Conservation (phyloP, 177 flowering plant species). For the Telopea speciosissima region DNA sequence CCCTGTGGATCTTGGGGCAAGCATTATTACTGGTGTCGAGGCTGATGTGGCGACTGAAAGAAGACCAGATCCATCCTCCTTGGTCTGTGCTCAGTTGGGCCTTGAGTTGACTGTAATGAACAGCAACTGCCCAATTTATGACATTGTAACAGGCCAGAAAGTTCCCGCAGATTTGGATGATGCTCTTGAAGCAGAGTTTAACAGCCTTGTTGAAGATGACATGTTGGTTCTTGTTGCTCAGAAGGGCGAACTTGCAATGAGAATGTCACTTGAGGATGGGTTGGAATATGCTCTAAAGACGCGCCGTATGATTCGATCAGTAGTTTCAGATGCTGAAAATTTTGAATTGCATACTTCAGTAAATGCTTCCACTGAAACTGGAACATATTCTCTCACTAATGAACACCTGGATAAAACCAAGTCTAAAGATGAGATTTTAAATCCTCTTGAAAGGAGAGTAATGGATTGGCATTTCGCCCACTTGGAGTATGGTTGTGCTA, state of each 20-base stretch:
- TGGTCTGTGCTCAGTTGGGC: constrained; percentile 91
- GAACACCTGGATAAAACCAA: constrained; percentile 12
- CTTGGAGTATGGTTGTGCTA: constrained; percentile 98
- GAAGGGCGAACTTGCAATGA: constrained; percentile 72
- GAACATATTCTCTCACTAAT: constrained; percentile 13
- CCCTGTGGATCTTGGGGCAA: constrained; percentile 99
- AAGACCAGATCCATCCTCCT: constrained; percentile 94
- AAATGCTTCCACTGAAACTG: constrained; percentile 22
- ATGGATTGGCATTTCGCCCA: constrained; percentile 99
- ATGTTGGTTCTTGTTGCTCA: constrained; percentile 86
- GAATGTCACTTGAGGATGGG: constrained; percentile 97
- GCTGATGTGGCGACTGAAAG: constrained; percentile 94
- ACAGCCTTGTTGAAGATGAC: constrained; percentile 92
- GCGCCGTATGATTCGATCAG: constrained; percentile 44
- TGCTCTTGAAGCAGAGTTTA: constrained; percentile 86
- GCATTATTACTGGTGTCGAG: constrained; percentile 98
- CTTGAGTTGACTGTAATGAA: constrained; percentile 86
- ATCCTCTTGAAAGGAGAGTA: constrained; percentile 93
- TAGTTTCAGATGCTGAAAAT: constrained; percentile 23
- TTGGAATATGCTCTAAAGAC: constrained; percentile 77
- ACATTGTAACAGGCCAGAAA: constrained; percentile 69
- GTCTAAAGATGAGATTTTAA: constrained; percentile 45
- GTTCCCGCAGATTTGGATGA: constrained; percentile 90
- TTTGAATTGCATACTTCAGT: constrained; percentile 17
- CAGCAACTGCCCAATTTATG: constrained; percentile 98